Percentiles rank a stretch among this genome's conserved stretches.
phyloP scores from a whole-genome alignment of 768 basidiomycete genomes.

The Suillus brevipes region DNA sequence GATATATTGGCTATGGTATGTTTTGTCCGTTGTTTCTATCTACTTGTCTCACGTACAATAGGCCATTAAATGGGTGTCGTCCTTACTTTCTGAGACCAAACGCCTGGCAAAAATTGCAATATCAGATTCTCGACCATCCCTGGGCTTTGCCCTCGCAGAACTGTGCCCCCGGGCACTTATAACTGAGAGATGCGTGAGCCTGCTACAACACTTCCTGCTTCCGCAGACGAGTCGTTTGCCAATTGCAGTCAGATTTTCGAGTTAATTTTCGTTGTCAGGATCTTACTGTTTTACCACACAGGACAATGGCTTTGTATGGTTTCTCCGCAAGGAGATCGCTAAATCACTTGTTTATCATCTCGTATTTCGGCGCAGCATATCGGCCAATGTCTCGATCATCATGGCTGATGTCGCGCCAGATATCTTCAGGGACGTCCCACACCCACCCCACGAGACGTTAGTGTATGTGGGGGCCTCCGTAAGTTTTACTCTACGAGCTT shows the following conservation, averaged over 20 bases:
- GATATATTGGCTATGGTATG: background rate
- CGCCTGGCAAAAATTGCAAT: background rate
- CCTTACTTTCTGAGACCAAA: background rate
- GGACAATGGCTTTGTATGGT: background rate
- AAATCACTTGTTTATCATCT: background rate
- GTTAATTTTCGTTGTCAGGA: background rate
- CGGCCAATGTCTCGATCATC: rapidly evolving
- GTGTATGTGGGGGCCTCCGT: background rate
- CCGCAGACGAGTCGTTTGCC: background rate
- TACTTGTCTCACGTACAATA: background rate
- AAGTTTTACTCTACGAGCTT: background rate
- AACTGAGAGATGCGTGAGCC: background rate
- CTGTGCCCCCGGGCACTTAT: background rate
- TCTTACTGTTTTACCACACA: background rate
- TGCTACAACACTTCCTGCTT: background rate
- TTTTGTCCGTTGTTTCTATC: background rate
- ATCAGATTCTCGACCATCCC: background rate
- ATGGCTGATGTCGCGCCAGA: background rate
- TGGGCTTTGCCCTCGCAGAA: background rate
- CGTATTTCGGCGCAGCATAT: background rate
- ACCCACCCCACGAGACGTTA: background rate
- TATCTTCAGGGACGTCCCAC: background rate
- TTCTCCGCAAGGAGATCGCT: background rate
- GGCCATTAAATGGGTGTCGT: background rate
- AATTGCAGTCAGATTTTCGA: background rate